These are phyloP conservation scores for Crithidia brevicula DNA, from an alignment of 208 protist species.

Conservation along the genomic window DNA sequence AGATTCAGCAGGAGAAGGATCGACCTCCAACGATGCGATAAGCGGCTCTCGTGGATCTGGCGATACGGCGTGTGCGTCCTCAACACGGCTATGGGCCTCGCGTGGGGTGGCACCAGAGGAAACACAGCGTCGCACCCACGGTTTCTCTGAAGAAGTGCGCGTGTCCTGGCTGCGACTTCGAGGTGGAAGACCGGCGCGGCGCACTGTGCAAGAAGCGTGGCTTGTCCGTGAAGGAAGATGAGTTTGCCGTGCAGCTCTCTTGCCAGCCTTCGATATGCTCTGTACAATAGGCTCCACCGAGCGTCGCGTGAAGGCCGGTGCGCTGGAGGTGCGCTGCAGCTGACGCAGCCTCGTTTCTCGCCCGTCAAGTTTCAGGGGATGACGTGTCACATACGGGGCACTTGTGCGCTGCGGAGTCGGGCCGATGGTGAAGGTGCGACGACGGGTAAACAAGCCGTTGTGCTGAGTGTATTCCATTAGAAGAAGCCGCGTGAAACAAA, in stretches of 20 bases:
- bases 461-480: neutral
- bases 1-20: too few relatives aligned
- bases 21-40: neutral
- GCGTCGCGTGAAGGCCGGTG: slow-evolving; percentile 12
- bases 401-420: neutral
- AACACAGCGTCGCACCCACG: neutral
- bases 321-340: slow-evolving; percentile 8
- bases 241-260: too few relatives aligned
- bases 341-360: too few relatives aligned
- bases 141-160: neutral
- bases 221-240: neutral
- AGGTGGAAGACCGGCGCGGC: neutral
- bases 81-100: neutral
- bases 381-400: neutral
- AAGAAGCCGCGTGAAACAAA: too few relatives aligned
- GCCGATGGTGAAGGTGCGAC: slow-evolving; percentile 12
- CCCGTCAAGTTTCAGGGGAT: too few relatives aligned
- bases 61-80: neutral
- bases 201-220: neutral
- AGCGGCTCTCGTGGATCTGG: slow-evolving; percentile 11
- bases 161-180: neutral
- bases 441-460: neutral
- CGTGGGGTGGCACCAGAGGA: neutral
- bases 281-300: neutral
- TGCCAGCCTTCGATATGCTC: too few relatives aligned